Conservation (phyloP, 768 basidiomycete genomes). For the Boletus rex-veris region DNA sequence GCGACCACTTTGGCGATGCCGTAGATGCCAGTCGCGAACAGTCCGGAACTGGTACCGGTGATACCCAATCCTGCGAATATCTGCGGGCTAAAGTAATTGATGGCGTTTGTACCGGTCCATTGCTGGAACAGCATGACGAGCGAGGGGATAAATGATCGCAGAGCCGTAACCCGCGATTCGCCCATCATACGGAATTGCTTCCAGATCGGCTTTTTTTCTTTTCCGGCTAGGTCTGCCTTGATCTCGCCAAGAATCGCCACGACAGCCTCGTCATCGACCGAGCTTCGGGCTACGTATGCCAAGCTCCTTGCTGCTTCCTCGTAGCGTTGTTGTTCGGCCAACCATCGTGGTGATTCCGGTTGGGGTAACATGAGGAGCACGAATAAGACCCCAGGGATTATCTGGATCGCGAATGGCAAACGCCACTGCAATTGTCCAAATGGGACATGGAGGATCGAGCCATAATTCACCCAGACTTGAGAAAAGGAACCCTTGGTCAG, state of each 20-base stretch:
- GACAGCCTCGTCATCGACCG: slow-evolving; percentile 35
- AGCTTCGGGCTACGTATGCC: slow-evolving; percentile 34
- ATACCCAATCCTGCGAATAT: slow-evolving; percentile 51
- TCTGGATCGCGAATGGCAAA: slow-evolving; percentile 48
- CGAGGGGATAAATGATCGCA: slow-evolving; percentile 45
- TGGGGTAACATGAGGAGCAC: slow-evolving; percentile 44
- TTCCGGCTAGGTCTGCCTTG: slow-evolving; percentile 45
- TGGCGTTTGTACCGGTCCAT: slow-evolving; percentile 53
- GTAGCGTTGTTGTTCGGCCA: slow-evolving; percentile 44
- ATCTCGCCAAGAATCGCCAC: slow-evolving; percentile 43
- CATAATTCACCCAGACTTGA: slow-evolving; percentile 49
- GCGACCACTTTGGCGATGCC: slow-evolving; percentile 41
- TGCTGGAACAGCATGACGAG: slow-evolving; percentile 47
- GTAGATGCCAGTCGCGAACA: slow-evolving; percentile 50
- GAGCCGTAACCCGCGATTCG: slow-evolving; percentile 39
- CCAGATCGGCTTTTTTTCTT: slow-evolving; percentile 31
- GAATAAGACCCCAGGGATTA: slow-evolving; percentile 51
- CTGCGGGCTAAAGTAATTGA: slow-evolving; percentile 53
- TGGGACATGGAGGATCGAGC: slow-evolving; percentile 35
- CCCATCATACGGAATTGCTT: slow-evolving; percentile 43
- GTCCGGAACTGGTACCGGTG: slow-evolving; percentile 37
- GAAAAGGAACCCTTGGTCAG: slow-evolving; percentile 3
- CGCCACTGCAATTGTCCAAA: slow-evolving; percentile 48
- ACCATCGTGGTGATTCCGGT: slow-evolving; percentile 57
- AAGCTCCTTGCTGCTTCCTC: slow-evolving; percentile 40